A percentile compares a stretch with the other conserved stretches of the same genome.
Evolutionary conservation across 768 basidiomycete genomes (phyloP).

Genomic region (Daedalea quercina): DNA sequence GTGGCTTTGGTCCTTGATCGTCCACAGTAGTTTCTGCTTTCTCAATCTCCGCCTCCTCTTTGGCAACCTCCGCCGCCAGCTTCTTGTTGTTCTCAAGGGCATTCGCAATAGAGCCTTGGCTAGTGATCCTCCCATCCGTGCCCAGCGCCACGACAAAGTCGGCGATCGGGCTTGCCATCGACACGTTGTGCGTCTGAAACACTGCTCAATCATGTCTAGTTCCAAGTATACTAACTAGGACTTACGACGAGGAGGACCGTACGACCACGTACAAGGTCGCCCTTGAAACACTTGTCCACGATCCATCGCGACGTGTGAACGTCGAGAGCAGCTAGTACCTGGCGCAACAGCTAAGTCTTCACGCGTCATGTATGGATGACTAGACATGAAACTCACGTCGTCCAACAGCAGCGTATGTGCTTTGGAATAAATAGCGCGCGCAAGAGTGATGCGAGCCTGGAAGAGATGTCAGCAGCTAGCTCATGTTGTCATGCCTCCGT

Average conservation of each 20-base stretch:
- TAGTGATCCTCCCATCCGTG: conserved; percentile 41
- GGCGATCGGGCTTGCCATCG: conserved; percentile 44
- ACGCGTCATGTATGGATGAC: too few relatives aligned
- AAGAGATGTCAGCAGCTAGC: not conserved
- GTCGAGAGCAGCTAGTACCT: conserved; percentile 39
- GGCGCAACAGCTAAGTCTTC: not conserved
- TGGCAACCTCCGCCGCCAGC: conserved; percentile 18
- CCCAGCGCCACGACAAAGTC: conserved; percentile 47
- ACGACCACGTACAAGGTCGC: conserved; percentile 35
- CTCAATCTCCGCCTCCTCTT: conserved; percentile 11
- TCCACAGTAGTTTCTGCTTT: conserved; percentile 19
- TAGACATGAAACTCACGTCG: conserved; percentile 21
- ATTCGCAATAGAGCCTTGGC: conserved; percentile 42
- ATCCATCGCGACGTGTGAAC: conserved; percentile 44
- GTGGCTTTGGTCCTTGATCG: conserved; percentile 9
- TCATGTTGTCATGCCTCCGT: not conserved
- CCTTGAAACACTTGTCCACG: conserved; percentile 37
- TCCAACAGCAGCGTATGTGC: conserved; percentile 33
- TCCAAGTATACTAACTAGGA: not conserved
- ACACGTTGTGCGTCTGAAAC: conserved; percentile 41
- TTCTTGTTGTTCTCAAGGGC: conserved; percentile 34
- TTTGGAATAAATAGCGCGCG: conserved; percentile 32
- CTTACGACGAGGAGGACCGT: conserved; percentile 42
- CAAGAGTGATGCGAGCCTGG: conserved; percentile 32
- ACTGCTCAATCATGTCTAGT: not conserved